A percentile compares a stretch with the other conserved stretches of the same genome.
Conservation (phyloP, 202 grass and related monocot genomes). For the Digitaria exilis region DNA sequence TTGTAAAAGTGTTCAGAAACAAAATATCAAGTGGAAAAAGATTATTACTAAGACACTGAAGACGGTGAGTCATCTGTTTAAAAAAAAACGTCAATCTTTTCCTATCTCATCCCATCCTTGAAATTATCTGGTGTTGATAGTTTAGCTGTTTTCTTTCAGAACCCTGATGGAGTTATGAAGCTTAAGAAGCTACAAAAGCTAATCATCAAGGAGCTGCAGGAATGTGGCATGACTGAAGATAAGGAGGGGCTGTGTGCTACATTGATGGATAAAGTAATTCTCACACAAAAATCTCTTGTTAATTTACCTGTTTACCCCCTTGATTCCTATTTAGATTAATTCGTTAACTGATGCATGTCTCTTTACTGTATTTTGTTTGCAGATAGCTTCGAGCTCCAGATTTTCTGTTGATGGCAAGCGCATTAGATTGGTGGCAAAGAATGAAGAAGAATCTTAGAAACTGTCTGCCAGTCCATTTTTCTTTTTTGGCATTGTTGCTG, state of each 20-base stretch:
- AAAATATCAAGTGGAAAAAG: conserved; percentile 94
- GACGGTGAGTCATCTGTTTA: conserved; percentile 44
- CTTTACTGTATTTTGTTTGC: conserved; percentile 37
- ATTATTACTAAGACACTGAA: conserved; percentile 70
- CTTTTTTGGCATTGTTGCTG: conserved; percentile 1
- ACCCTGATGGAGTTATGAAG: conserved; percentile 72
- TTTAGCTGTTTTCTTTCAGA: conserved; percentile 46
- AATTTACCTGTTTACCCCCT: background rate
- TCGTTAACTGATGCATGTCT: conserved; percentile 9
- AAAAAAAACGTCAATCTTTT: background rate
- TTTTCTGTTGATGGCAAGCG: conserved; percentile 74
- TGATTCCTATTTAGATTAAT: background rate
- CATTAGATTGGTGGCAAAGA: conserved; percentile 52
- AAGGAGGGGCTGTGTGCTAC: conserved; percentile 56
- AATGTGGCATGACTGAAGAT: conserved; percentile 59
- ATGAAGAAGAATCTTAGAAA: conserved; percentile 42
- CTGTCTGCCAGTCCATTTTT: background rate
- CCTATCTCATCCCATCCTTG: background rate
- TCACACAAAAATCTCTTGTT: background rate
- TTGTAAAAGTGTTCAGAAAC: conserved; percentile 38
- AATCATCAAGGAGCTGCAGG: conserved; percentile 58
- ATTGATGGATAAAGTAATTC: conserved; percentile 76
- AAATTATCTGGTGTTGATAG: background rate
- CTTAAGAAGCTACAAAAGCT: conserved; percentile 81
- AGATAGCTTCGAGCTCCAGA: conserved; percentile 75